These are phyloP conservation scores for Sphenostylis stenocarpa DNA, from an alignment of 306 rosid genomes.

Conservation along the genomic window DNA sequence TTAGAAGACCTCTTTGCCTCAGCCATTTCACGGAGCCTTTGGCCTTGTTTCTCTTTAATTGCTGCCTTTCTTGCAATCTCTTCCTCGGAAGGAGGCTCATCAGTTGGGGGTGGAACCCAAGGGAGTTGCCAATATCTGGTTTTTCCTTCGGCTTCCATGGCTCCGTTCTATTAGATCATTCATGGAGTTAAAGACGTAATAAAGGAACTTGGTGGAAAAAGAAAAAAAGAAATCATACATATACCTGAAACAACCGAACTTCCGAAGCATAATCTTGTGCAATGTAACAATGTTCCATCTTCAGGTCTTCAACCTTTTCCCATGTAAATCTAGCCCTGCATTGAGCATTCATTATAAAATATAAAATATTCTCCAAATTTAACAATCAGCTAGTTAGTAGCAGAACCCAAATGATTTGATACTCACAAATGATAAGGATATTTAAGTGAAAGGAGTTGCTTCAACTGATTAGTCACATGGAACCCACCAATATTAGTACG, in stretches of 20 bases:
- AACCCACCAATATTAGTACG: constrained; percentile 81
- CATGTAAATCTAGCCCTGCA: constrained; percentile 65
- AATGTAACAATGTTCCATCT: constrained; percentile 84
- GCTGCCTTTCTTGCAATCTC: constrained; percentile 92
- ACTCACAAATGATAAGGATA: constrained; percentile 80
- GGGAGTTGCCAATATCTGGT: constrained; percentile 83
- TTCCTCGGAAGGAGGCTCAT: constrained; percentile 85
- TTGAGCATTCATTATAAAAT: constrained; percentile 17
- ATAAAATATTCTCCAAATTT: background rate
- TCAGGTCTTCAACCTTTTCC: constrained; percentile 40
- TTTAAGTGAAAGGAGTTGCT: constrained; percentile 81
- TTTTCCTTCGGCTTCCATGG: constrained; percentile 67
- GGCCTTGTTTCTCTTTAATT: constrained; percentile 80
- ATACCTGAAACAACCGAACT: constrained; percentile 71
- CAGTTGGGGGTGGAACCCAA: constrained; percentile 79
- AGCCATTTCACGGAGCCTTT: constrained; percentile 84
- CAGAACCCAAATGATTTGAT: constrained; percentile 26
- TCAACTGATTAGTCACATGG: constrained; percentile 72
- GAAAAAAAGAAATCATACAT: background rate
- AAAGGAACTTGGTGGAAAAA: constrained; percentile 15
- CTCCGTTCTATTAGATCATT: constrained; percentile 45
- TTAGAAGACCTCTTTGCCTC: constrained; percentile 79
- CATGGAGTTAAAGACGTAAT: constrained; percentile 19
- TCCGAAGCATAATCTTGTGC: constrained; percentile 66
- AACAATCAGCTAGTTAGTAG: constrained; percentile 3